These are phyloP conservation scores for Pseudotsuga menziesii DNA, from an alignment of 75 land plant species.

Conservation along the genomic window DNA sequence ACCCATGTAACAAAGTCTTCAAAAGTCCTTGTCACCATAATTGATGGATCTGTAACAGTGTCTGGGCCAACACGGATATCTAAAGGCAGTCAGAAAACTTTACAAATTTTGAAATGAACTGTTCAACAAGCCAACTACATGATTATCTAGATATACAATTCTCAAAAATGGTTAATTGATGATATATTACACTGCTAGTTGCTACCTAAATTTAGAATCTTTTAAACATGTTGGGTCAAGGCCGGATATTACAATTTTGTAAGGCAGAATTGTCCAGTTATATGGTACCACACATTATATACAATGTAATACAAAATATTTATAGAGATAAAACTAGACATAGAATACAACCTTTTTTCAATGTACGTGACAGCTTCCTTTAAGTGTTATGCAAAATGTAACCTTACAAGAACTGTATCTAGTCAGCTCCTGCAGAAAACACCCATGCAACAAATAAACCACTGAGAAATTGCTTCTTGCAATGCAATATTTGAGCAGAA, in stretches of 20 bases:
- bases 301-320: no score
- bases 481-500: background rate
- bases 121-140: no score
- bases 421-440: conserved; percentile 57
- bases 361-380: conserved; percentile 86
- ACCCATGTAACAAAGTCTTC: conserved; percentile 97
- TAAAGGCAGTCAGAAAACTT: conserved; percentile 1
- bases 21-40: conserved; percentile 83
- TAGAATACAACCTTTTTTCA: conserved; percentile 76
- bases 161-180: background rate
- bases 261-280: no score
- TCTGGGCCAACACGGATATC: conserved; percentile 90
- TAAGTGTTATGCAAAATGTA: conserved; percentile 78
- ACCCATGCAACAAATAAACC: background rate
- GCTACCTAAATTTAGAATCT: no score
- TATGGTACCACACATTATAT: no score
- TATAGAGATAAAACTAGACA: no score
- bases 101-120: no score
- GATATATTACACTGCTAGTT: background rate
- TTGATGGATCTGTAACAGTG: conserved; percentile 85
- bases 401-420: conserved; percentile 54
- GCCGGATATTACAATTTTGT: no score
- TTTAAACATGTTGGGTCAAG: background rate
- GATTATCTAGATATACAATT: background rate
- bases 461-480: background rate